Percentiles rank a stretch among this genome's conserved stretches.
These are phyloP conservation scores for Xylaria cubensis DNA, from an alignment of 495 filamentous ascomycete species.

Conservation along the genomic window DNA sequence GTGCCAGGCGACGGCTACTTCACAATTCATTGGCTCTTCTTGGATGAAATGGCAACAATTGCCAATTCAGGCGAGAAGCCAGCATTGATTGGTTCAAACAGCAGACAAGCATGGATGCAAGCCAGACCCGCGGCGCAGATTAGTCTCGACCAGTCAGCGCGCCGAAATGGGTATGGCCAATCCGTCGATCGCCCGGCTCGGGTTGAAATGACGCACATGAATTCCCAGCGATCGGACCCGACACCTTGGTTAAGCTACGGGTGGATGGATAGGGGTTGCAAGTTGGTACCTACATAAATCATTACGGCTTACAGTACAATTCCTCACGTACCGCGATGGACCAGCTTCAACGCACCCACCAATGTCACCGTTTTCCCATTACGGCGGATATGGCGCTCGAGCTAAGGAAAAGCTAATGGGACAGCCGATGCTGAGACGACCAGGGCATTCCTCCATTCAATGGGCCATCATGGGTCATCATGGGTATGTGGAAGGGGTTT, in stretches of 20 bases:
- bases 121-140: slow-evolving; percentile 32
- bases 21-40: slow-evolving; percentile 8
- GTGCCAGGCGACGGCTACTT: slow-evolving; percentile 2
- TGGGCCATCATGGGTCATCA: background rate
- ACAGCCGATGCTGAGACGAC: slow-evolving; percentile 24
- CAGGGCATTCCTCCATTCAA: background rate
- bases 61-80: slow-evolving; percentile 35
- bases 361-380: background rate
- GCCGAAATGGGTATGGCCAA: slow-evolving; percentile 19
- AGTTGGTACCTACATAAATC: background rate
- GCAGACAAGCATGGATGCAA: slow-evolving; percentile 36
- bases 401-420: slow-evolving; percentile 19
- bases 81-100: slow-evolving; percentile 38
- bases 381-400: slow-evolving; percentile 16
- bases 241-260: slow-evolving; percentile 34
- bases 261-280: slow-evolving; percentile 25
- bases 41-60: slow-evolving; percentile 25
- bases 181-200: slow-evolving; percentile 29
- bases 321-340: slow-evolving; percentile 7
- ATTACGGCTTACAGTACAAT: background rate
- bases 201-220: slow-evolving; percentile 33
- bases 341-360: slow-evolving; percentile 6
- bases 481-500: background rate
- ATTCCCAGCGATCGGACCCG: slow-evolving; percentile 38
- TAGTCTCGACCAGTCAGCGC: slow-evolving; percentile 14